Conservation (phyloP, 768 basidiomycete genomes). For the Pleurotus sapidus region DNA sequence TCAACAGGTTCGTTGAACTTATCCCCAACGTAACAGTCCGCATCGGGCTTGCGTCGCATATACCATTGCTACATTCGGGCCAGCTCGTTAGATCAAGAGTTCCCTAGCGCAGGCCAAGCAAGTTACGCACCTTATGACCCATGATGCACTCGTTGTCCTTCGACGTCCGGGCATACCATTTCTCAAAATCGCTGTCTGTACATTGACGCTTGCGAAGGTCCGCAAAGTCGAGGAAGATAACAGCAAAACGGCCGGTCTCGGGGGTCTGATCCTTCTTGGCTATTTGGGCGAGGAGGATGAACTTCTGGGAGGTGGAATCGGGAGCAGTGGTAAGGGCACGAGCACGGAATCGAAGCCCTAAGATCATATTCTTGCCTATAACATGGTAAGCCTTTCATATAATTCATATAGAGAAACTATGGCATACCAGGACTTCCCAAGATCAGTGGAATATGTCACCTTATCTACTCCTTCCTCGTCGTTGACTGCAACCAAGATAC, state of each 20-base stretch:
- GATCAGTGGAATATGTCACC: conserved; percentile 77
- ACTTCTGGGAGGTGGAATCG: conserved; percentile 96
- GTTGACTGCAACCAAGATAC: conserved; percentile 76
- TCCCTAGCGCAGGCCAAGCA: background rate
- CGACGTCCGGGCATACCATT: conserved; percentile 76
- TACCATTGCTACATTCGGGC: conserved; percentile 83
- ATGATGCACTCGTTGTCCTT: conserved; percentile 75
- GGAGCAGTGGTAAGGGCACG: conserved; percentile 84
- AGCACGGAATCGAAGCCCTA: conserved; percentile 71
- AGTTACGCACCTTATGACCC: conserved; percentile 77
- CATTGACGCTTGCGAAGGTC: conserved; percentile 70
- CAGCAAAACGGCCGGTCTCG: conserved; percentile 59
- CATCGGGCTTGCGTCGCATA: conserved; percentile 73
- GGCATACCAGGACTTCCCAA: conserved; percentile 80
- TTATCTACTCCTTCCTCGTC: conserved; percentile 76
- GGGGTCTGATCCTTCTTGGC: conserved; percentile 52
- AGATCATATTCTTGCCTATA: conserved; percentile 65
- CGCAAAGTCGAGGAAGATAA: conserved; percentile 84
- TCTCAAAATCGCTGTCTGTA: conserved; percentile 68
- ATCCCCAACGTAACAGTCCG: conserved; percentile 86
- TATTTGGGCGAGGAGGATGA: conserved; percentile 82
- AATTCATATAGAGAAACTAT: background rate
- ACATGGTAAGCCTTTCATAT: background rate
- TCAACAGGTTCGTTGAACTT: conserved; percentile 86
- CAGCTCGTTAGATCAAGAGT: background rate